These are phyloP conservation scores for Lasiosphaeria hispida DNA, from an alignment of 495 filamentous ascomycete species.

Conservation along the genomic window DNA sequence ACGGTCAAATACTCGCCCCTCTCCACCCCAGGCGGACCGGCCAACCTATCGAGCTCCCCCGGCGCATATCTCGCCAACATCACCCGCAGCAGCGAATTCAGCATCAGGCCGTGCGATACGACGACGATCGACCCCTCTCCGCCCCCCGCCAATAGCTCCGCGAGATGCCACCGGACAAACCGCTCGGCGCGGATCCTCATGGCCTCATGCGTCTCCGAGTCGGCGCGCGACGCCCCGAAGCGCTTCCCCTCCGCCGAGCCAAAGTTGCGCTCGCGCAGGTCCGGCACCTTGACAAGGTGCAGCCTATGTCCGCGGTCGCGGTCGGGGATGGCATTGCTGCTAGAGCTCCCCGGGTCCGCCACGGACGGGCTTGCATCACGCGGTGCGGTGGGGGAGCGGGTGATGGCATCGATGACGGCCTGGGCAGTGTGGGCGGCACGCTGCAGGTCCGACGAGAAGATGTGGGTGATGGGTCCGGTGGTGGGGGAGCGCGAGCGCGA, in stretches of 20 bases:
- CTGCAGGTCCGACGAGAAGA: slow-evolving; percentile 79
- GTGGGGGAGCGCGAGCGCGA: slow-evolving; percentile 37
- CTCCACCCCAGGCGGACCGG: not conserved
- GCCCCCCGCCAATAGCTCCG: slow-evolving; percentile 49
- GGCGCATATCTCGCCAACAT: slow-evolving; percentile 45
- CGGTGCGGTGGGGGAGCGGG: too few relatives aligned
- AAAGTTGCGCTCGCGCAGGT: slow-evolving; percentile 73
- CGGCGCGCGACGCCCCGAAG: slow-evolving; percentile 31
- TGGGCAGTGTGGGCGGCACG: slow-evolving; percentile 70
- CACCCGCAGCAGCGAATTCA: slow-evolving; percentile 62
- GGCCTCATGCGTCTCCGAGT: slow-evolving; percentile 58
- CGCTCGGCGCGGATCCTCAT: slow-evolving; percentile 60
- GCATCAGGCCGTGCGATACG: slow-evolving; percentile 78
- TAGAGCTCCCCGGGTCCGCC: slow-evolving; percentile 2
- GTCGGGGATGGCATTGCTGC: not conserved
- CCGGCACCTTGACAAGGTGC: slow-evolving; percentile 45
- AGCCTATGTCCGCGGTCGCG: slow-evolving; percentile 1
- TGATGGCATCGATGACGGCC: slow-evolving; percentile 51
- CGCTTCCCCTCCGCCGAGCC: slow-evolving; percentile 64
- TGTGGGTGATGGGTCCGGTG: slow-evolving; percentile 48
- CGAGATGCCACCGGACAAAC: slow-evolving; percentile 62
- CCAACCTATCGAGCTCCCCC: slow-evolving; percentile 17
- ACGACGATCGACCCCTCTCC: slow-evolving; percentile 43
- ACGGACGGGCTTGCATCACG: too few relatives aligned
- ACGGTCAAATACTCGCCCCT: slow-evolving; percentile 23